Percentiles rank a stretch among this genome's conserved stretches.
These are phyloP conservation scores for Cinchona pubescens DNA, from an alignment of 257 asterid species.

Conservation along the genomic window DNA sequence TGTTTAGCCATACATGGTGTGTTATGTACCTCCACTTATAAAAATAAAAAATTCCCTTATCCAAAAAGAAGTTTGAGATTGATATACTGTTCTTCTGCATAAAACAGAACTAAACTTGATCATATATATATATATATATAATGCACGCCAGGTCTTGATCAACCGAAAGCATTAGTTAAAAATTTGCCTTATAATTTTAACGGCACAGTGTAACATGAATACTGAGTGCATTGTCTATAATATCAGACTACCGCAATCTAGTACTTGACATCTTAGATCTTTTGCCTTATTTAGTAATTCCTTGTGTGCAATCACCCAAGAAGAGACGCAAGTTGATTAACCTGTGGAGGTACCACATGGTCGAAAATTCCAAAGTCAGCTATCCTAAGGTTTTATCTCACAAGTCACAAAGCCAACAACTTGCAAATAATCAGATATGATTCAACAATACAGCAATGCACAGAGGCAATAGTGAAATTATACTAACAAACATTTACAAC, in stretches of 20 bases:
- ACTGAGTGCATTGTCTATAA: background rate
- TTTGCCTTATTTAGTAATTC: background rate
- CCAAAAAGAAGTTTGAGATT: background rate
- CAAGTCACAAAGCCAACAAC: background rate
- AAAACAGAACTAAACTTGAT: background rate
- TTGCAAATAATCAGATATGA: background rate
- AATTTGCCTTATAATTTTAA: too few species aligned
- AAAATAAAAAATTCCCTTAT: conserved; percentile 9
- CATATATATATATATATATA: too few species aligned
- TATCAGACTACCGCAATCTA: too few species aligned
- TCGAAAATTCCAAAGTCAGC: background rate
- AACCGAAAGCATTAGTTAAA: background rate
- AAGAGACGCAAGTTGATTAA: background rate
- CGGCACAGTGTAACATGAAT: background rate
- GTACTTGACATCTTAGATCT: background rate
- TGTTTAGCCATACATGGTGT: conserved; percentile 35
- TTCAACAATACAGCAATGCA: background rate
- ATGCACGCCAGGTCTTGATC: background rate
- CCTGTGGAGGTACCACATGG: background rate
- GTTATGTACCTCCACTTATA: conserved; percentile 27
- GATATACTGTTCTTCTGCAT: background rate
- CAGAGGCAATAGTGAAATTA: too few species aligned
- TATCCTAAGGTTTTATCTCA: background rate
- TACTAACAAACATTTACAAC: background rate
- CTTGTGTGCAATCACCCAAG: background rate